Evolutionary conservation across 768 basidiomycete genomes (phyloP), one percentile per base, ranked within the genome.

Genomic region (Brasilioporus rufonigricans): DNA sequence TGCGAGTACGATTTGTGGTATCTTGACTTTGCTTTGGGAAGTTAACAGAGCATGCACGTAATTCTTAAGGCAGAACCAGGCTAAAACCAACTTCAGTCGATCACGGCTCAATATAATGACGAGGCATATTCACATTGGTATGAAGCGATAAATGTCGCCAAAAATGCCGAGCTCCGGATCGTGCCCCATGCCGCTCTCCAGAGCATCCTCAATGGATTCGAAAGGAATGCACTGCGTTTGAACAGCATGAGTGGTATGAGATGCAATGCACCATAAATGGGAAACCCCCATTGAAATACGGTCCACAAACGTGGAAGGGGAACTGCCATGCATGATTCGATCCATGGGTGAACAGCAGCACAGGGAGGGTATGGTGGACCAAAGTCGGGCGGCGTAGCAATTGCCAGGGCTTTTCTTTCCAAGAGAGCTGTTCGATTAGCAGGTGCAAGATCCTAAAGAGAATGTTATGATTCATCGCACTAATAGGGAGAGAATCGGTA

Each of bases 251-350:
- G 79, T 1, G 96, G 95, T 27, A 97, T 82, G 55, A 97, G 80
- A 69, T 98, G 96, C 31, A 98, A 72, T 0, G 92, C 93, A 21
- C 91, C 87, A 62, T 98, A 98, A 38, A 87, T 82, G 4, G 85
- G 88, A 41, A 89, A 68, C 73, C 90, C 93, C 89, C 82, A 95
- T 72, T 81, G 83, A 68, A 87, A 89, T 7, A 97, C 93, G 18
- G 81, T 75, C 61, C 87, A 79, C 71, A 94, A 89, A 27, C 93
- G 85, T 36, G 65, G 64, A 29, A 79, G 31, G 69, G 74, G 67
- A 58, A 82, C 77, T 2, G 68, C 60, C 14, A 69, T 59, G 61
- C 85, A 87, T 2, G 75, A 77, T 41, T 83, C 78, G 7, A 75
- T 61, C 73, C 78, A 80, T 7, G 95, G 95, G 63, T 98, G 95